Percentiles rank a stretch among this genome's conserved stretches.
phyloP scores from a whole-genome alignment of 1,284 basidiomycete species.

The Pterula multifida region DNA sequence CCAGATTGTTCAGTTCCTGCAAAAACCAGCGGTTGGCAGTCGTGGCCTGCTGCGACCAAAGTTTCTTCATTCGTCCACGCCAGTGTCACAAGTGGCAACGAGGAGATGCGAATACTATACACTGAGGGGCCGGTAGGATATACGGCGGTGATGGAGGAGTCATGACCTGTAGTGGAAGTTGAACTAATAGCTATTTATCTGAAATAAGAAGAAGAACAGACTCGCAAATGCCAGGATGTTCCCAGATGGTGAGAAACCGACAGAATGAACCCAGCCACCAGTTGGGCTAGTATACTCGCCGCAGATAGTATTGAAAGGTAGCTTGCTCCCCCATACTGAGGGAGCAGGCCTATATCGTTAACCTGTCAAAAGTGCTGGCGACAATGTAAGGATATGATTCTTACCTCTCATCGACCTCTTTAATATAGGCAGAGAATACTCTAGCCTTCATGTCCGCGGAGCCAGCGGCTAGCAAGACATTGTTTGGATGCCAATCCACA shows the following conservation, averaged over 20 bases:
- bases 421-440: slow-evolving; percentile 98
- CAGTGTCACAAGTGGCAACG: slow-evolving; percentile 74
- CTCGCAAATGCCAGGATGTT: slow-evolving; percentile 88
- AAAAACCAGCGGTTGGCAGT: slow-evolving; percentile 92
- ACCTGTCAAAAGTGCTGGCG: not conserved
- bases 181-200: not conserved
- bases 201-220: slow-evolving; percentile 25
- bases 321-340: slow-evolving; percentile 92
- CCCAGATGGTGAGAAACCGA: slow-evolving; percentile 93
- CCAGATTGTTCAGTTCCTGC: slow-evolving; percentile 39
- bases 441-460: slow-evolving; percentile 92
- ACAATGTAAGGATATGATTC: slow-evolving; percentile 14
- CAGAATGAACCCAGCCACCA: slow-evolving; percentile 95
- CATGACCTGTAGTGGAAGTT: slow-evolving; percentile 53
- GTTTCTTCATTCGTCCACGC: slow-evolving; percentile 76
- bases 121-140: slow-evolving; percentile 64
- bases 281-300: slow-evolving; percentile 84
- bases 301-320: slow-evolving; percentile 96
- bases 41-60: slow-evolving; percentile 90
- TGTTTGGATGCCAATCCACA: slow-evolving; percentile 97
- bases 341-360: slow-evolving; percentile 60
- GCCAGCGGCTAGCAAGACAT: slow-evolving; percentile 89
- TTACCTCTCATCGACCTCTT: slow-evolving; percentile 91
- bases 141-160: slow-evolving; percentile 82
- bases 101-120: slow-evolving; percentile 62